Conservation (phyloP, 108 stramenopile genomes). For the Nannochloropsis oceanica region DNA sequence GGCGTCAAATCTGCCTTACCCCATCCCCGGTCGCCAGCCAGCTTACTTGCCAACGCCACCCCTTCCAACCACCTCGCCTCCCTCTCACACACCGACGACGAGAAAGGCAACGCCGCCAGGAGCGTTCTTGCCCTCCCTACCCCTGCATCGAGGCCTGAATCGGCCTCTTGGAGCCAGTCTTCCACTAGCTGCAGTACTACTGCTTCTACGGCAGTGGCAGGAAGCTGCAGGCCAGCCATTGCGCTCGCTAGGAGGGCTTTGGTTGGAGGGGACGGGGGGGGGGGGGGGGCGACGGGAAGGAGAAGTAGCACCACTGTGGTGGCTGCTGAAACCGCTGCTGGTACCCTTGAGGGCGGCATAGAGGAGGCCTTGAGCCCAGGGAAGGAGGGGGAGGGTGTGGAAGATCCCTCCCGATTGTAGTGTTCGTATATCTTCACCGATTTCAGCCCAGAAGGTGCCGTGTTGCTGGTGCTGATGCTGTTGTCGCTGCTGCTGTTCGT, state of each 20-base stretch:
- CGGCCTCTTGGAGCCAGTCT: background rate
- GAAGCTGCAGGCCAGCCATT: background rate
- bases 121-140: background rate
- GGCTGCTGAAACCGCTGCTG: background rate
- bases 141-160: background rate
- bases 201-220: background rate
- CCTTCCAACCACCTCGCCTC: background rate
- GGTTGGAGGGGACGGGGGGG: background rate
- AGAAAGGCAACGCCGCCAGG: background rate
- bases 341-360: background rate
- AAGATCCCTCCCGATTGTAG: background rate
- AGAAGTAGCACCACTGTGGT: background rate
- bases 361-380: background rate
- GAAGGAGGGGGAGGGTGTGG: background rate
- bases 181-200: background rate
- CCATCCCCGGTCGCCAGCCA: background rate
- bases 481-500: background rate
- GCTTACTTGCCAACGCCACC: background rate
- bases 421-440: background rate
- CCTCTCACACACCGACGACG: background rate
- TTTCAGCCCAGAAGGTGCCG: background rate
- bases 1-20: background rate
- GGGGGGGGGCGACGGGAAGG: background rate
- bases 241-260: background rate
- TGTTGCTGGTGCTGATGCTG: too few species aligned